These are phyloP conservation scores for Epithemia pelagica DNA, from an alignment of 108 stramenopile genomes.

Conservation along the genomic window DNA sequence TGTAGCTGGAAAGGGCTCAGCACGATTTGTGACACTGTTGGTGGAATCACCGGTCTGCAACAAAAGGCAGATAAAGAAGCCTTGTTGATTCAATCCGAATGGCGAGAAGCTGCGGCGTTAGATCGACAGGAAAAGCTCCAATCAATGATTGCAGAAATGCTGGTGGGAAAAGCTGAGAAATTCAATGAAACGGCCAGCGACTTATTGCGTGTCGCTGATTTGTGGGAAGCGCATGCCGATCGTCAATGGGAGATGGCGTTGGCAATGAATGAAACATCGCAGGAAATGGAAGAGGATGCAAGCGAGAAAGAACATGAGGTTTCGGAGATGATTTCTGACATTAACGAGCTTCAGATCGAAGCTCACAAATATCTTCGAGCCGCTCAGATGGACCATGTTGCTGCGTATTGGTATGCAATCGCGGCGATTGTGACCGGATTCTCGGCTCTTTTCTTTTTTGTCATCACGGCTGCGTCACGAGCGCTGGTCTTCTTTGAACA, in stretches of 20 bases:
- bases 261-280: neutral
- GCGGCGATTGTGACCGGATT: neutral
- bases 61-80: neutral
- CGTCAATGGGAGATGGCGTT: neutral
- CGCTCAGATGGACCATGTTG: neutral
- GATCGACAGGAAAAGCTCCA: neutral
- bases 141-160: neutral
- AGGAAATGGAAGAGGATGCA: neutral
- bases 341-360: neutral
- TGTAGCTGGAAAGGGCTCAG: neutral
- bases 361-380: neutral
- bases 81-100: neutral
- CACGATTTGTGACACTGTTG: neutral
- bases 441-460: neutral
- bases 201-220: neutral
- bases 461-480: neutral
- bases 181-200: slow-evolving; percentile 5
- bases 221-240: neutral
- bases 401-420: neutral
- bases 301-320: neutral
- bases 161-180: neutral
- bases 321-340: neutral
- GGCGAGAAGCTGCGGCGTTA: neutral
- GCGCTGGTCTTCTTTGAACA: neutral
- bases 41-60: neutral